Evolutionary conservation across 2,329 filamentous ascomycete genomes (phyloP), one percentile per base, ranked within the genome.

Genomic region (Cryphonectria carpinicola): DNA sequence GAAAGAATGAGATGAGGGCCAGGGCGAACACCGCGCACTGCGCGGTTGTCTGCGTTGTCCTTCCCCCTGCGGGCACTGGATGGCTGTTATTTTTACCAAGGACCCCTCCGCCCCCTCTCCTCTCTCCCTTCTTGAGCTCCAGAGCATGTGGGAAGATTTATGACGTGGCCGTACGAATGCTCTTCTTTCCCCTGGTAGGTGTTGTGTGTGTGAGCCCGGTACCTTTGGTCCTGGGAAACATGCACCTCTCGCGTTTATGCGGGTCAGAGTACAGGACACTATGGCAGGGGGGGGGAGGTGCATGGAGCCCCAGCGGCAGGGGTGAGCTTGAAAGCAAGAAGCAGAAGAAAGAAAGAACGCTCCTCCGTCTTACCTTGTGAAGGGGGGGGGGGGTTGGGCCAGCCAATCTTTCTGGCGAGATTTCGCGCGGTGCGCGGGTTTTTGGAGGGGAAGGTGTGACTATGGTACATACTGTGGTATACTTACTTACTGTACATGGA

Each of bases 391-490:
- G 37, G 37, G 37, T 39, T 49, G 8, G 46, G 19, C 46, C 19
- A n/a, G n/a, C 7, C 19, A 22, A 49, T 49, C 46, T 49, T 66
- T 66, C 46, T 56, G 46, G 64, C 64, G 64, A 66, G 64, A 66
- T 35, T 54, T 66, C 19, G 32, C 64, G 43, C 64, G 64, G 64
- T 19, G 19, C 41, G 43, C 25, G 25, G n/a, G 32, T 32, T n/a
- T 62, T 62, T 22, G 37, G 22, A 13, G 4, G 25, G 11, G 14
- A 35, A 3, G 28, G 13, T 7, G 25, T 58, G 54, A 14, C 25
- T 28, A 17, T 14, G n/a, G 25, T 56, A 28, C 25, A 56, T 56
- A 13, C n/a, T 28, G 32, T 56, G 52, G 52, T 49, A n/a, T n/a
- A n/a, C n/a, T n/a, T n/a, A n/a, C n/a, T n/a, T 4, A 8, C 8